Conservation (phyloP, 192 early-diverging fungal genomes). For the Physocladia obscura region DNA sequence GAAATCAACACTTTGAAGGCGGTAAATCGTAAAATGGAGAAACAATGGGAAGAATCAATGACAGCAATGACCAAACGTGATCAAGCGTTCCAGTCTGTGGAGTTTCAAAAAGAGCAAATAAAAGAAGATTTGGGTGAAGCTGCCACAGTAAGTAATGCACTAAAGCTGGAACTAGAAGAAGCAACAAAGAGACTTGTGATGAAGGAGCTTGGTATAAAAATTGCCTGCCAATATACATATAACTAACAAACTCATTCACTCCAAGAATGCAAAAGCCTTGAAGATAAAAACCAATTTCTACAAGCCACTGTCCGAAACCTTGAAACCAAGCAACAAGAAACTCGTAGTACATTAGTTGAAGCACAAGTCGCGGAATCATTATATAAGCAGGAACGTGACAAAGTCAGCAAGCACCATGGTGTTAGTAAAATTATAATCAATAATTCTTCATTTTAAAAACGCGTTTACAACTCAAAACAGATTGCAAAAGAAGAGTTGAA, state of each 20-base stretch:
- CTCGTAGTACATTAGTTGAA: conserved; percentile 38
- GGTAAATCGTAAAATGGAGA: conserved; percentile 34
- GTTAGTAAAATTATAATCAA: conserved; percentile 24
- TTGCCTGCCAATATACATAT: neutral
- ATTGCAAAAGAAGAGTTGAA: conserved; percentile 40
- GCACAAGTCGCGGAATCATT: conserved; percentile 52
- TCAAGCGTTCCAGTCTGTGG: conserved; percentile 39
- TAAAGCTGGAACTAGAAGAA: conserved; percentile 37
- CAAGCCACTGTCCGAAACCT: conserved; percentile 10
- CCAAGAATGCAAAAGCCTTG: conserved; percentile 34
- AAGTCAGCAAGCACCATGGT: conserved; percentile 40
- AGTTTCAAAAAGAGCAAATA: conserved; percentile 27
- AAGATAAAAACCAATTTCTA: conserved; percentile 25
- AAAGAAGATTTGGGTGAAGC: conserved; percentile 22
- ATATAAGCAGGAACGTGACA: conserved; percentile 47
- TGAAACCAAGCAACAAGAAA: conserved; percentile 36
- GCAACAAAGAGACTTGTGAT: conserved; percentile 25
- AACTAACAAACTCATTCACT: neutral
- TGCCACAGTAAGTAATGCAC: conserved; percentile 26
- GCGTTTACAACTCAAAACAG: conserved; percentile 18
- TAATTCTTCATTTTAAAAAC: neutral
- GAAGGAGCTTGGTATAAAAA: conserved; percentile 39
- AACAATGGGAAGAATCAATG: conserved; percentile 56
- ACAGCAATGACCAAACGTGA: conserved; percentile 56
- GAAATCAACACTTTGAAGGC: conserved; percentile 37